phyloP scores from a whole-genome alignment of 345 rosid genomes.

The Rubroshorea leprosula region DNA sequence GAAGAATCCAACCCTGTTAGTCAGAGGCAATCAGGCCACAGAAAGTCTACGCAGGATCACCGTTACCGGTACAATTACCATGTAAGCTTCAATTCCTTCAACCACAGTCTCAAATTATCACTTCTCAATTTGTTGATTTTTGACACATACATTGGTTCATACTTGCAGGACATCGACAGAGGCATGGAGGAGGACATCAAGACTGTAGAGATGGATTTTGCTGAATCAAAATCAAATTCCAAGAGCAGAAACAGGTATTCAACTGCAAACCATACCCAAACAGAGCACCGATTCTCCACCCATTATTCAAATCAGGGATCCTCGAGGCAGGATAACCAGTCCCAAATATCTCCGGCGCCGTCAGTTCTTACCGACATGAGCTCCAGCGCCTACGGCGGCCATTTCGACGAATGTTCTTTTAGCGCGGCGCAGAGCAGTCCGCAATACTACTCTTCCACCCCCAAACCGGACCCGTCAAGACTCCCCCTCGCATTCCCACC shows the following conservation, averaged over 20 bases:
- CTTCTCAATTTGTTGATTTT: no score
- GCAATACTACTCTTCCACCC: slow-evolving; percentile 46
- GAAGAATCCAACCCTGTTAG: slow-evolving; percentile 37
- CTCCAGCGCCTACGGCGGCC: slow-evolving; percentile 62
- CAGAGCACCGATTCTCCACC: slow-evolving; percentile 31
- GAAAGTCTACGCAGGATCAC: slow-evolving; percentile 28
- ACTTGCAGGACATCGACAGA: slow-evolving; percentile 42
- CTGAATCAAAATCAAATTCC: slow-evolving; percentile 29
- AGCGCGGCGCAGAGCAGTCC: slow-evolving; percentile 66
- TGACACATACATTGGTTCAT: no score
- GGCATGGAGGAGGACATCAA: slow-evolving; percentile 66
- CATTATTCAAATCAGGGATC: slow-evolving; percentile 15
- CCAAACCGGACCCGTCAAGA: slow-evolving; percentile 56
- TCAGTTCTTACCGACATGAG: slow-evolving; percentile 70
- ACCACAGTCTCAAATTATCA: neutral
- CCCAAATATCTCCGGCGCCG: slow-evolving; percentile 47
- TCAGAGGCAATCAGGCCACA: slow-evolving; percentile 48
- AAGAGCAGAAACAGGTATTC: slow-evolving; percentile 47
- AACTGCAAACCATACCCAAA: slow-evolving; percentile 18
- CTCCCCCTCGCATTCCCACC: slow-evolving; percentile 30
- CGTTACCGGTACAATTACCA: slow-evolving; percentile 30
- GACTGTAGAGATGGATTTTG: slow-evolving; percentile 77
- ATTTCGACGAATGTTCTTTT: slow-evolving; percentile 67
- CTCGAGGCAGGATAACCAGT: slow-evolving; percentile 28
- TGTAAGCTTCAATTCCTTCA: slow-evolving; percentile 25